Evolutionary conservation across 441 rosid genomes (phyloP).

Genomic region (Jatropha multifida): DNA sequence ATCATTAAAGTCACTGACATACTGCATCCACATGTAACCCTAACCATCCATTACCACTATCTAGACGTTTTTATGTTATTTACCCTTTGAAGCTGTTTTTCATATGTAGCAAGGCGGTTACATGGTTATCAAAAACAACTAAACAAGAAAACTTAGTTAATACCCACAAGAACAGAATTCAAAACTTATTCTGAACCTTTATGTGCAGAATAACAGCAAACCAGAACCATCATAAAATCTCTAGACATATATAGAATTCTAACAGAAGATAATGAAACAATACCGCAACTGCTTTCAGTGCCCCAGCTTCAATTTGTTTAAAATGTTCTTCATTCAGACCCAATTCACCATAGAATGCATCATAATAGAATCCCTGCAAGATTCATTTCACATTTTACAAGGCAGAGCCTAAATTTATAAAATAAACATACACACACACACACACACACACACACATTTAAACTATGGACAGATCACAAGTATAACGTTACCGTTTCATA

Average conservation of each 20-base stretch:
- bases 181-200: neutral
- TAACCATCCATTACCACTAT: too few relatives aligned
- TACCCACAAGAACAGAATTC: neutral
- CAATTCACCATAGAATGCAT: constrained; percentile 86
- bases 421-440: too few relatives aligned
- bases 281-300: constrained; percentile 78
- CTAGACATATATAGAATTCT: neutral
- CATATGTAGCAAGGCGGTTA: too few relatives aligned
- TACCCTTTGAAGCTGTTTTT: too few relatives aligned
- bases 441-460: neutral
- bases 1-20: too few relatives aligned
- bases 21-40: too few relatives aligned
- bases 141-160: neutral
- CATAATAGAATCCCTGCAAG: constrained; percentile 93
- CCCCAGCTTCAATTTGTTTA: constrained; percentile 64
- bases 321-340: constrained; percentile 87
- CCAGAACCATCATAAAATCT: neutral
- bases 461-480: neutral
- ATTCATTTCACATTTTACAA: neutral
- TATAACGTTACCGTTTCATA: neutral
- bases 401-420: neutral
- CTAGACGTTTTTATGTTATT: too few relatives aligned
- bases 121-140: too few relatives aligned
- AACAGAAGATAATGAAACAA: constrained; percentile 23
- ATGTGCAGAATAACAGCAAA: neutral